phyloP scores from a whole-genome alignment of 345 rosid species.

The Jatropha curcas region DNA sequence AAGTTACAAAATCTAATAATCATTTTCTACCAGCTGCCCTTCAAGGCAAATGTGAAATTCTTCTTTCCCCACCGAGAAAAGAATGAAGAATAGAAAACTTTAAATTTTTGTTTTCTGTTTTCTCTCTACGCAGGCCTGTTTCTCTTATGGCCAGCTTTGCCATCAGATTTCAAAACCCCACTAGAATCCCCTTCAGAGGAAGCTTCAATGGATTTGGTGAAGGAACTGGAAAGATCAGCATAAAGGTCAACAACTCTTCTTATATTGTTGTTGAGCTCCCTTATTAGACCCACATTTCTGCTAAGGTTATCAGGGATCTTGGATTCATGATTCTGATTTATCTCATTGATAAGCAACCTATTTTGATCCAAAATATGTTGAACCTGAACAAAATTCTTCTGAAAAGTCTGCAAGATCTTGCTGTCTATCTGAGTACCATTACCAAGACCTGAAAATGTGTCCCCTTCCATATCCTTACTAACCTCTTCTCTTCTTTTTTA shows the following conservation, averaged over 20 bases:
- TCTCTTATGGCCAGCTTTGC: constrained; percentile 53
- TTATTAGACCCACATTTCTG: constrained; percentile 70
- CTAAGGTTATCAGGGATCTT: constrained; percentile 64
- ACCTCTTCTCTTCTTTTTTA: not conserved
- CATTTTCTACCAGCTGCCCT: constrained; percentile 27
- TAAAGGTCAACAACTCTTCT: constrained; percentile 73
- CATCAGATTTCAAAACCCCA: constrained; percentile 58
- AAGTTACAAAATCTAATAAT: constrained; percentile 34
- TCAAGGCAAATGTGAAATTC: constrained; percentile 26
- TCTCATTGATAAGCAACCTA: constrained; percentile 65
- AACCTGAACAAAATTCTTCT: constrained; percentile 71
- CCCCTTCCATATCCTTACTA: constrained; percentile 58
- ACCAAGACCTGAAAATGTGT: constrained; percentile 55
- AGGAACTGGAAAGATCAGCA: constrained; percentile 62
- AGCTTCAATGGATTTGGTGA: constrained; percentile 57
- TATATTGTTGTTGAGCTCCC: constrained; percentile 80
- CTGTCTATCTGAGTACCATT: constrained; percentile 52
- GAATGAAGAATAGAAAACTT: constrained; percentile 14
- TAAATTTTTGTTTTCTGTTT: not conserved
- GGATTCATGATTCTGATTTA: constrained; percentile 81
- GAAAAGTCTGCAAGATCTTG: constrained; percentile 67
- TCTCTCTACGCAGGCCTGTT: constrained; percentile 45
- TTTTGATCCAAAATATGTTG: constrained; percentile 70
- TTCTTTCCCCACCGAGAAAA: constrained; percentile 27
- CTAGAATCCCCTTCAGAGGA: constrained; percentile 71